Conservation (phyloP, 2,329 filamentous ascomycete species). For the Aspergillaceae sp. region DNA sequence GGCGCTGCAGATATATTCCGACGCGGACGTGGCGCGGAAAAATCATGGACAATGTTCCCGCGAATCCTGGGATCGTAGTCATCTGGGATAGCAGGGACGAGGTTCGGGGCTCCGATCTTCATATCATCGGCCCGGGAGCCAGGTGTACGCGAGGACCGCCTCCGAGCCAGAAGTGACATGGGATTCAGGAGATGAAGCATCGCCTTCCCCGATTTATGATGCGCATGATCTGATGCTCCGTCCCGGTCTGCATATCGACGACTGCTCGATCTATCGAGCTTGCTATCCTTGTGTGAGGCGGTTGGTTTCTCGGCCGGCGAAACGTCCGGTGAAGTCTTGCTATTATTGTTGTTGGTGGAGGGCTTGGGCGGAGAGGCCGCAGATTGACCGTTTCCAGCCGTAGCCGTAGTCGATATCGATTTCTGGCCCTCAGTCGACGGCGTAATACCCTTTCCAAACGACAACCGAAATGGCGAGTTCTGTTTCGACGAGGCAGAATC, state of each 20-base stretch:
- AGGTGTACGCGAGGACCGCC: slow-evolving; percentile 46
- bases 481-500: slow-evolving; percentile 23
- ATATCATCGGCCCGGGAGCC: slow-evolving; percentile 43
- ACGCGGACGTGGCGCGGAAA: slow-evolving; percentile 50
- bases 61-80: slow-evolving; percentile 57
- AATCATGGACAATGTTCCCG: slow-evolving; percentile 57
- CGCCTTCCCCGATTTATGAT: slow-evolving; percentile 37
- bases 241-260: slow-evolving; percentile 24
- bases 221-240: slow-evolving; percentile 15
- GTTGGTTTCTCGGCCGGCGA: slow-evolving; percentile 15
- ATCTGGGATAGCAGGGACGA: slow-evolving; percentile 47
- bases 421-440: slow-evolving; percentile 19
- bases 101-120: slow-evolving; percentile 41
- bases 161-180: slow-evolving; percentile 51
- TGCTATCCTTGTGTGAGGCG: slow-evolving; percentile 18
- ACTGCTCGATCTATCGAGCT: slow-evolving; percentile 12
- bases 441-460: slow-evolving; percentile 25
- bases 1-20: slow-evolving; percentile 24
- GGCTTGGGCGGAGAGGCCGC: slow-evolving; percentile 13
- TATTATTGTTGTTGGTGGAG: neutral
- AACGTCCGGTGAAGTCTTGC: slow-evolving; percentile 22
- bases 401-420: slow-evolving; percentile 17
- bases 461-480: slow-evolving; percentile 28
- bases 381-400: slow-evolving; percentile 13
- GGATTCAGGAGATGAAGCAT: slow-evolving; percentile 52